Conservation (phyloP, 331 rosid species). For the Telfairia occidentalis region DNA sequence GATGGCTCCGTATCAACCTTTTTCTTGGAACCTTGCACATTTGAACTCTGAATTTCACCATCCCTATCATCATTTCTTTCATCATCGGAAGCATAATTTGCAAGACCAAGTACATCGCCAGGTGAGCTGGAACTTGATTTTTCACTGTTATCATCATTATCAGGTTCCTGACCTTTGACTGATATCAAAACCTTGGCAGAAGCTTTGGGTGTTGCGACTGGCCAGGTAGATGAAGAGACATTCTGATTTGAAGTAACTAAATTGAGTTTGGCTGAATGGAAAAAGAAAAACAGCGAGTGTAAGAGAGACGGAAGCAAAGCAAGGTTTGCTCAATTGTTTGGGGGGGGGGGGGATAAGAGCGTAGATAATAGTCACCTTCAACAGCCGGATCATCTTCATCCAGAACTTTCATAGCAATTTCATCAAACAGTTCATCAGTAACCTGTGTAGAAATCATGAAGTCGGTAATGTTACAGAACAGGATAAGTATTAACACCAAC, state of each 20-base stretch:
- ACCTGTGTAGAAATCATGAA: constrained; percentile 40
- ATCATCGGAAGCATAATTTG: constrained; percentile 83
- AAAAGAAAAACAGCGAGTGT: not conserved
- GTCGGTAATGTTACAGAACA: constrained; percentile 19
- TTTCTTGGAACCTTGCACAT: constrained; percentile 29
- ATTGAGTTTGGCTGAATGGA: constrained; percentile 34
- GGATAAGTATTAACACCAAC: not conserved
- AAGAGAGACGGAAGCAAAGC: not conserved
- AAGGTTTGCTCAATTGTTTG: not conserved
- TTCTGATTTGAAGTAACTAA: constrained; percentile 38
- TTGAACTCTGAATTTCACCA: constrained; percentile 49
- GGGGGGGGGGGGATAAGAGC: not conserved
- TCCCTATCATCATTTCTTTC: constrained; percentile 35
- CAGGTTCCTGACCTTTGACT: constrained; percentile 40
- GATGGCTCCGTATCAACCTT: constrained; percentile 22
- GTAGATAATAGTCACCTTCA: constrained; percentile 40
- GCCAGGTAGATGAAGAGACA: constrained; percentile 31
- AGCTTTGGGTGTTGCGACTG: constrained; percentile 39
- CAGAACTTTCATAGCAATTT: constrained; percentile 80
- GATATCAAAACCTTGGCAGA: constrained; percentile 62
- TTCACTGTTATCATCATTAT: constrained; percentile 34
- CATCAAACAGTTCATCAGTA: constrained; percentile 93
- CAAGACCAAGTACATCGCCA: constrained; percentile 92
- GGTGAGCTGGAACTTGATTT: constrained; percentile 56
- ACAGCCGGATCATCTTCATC: constrained; percentile 55